Evolutionary conservation across 2,329 filamentous ascomycete genomes (phyloP).

Genomic region (Aspergillus versicolor): DNA sequence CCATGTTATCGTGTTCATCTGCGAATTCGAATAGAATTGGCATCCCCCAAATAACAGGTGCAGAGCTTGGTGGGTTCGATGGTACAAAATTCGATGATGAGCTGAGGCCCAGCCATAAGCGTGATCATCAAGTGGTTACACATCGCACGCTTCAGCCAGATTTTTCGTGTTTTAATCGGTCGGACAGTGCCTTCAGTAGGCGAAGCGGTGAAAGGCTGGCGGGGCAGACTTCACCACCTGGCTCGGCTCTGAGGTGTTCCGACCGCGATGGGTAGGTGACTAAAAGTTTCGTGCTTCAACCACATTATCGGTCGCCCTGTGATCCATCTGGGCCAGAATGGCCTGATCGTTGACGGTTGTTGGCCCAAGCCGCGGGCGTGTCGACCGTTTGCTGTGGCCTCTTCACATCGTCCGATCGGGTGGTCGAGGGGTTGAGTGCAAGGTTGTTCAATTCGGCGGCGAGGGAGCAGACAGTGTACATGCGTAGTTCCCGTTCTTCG

Average conservation of each 20-base stretch:
- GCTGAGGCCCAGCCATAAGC: constrained; percentile 13
- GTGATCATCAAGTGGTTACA: constrained; percentile 7
- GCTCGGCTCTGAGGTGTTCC: neutral
- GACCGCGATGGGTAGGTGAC: neutral
- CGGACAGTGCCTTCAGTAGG: constrained; percentile 3
- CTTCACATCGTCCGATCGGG: constrained; percentile 42
- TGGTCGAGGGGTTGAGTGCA: constrained; percentile 25
- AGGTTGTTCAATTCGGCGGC: constrained; percentile 47
- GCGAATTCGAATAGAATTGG: neutral
- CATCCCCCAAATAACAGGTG: neutral
- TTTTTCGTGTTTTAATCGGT: constrained; percentile 1
- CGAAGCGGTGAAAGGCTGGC: neutral
- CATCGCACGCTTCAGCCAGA: constrained; percentile 13
- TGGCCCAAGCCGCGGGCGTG: constrained; percentile 34
- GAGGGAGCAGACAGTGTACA: constrained; percentile 46
- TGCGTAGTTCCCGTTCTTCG: constrained; percentile 48
- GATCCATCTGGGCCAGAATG: constrained; percentile 36
- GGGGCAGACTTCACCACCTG: neutral
- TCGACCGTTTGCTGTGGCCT: constrained; percentile 37
- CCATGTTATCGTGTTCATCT: constrained; percentile 3
- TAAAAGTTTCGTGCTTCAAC: neutral
- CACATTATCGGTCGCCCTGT: constrained; percentile 30
- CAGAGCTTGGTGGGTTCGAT: constrained; percentile 10
- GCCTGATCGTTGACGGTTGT: constrained; percentile 28
- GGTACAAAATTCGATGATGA: constrained; percentile 13